Conservation (phyloP, 2,329 filamentous ascomycete species). For the Ceratocystis alfenasii region DNA sequence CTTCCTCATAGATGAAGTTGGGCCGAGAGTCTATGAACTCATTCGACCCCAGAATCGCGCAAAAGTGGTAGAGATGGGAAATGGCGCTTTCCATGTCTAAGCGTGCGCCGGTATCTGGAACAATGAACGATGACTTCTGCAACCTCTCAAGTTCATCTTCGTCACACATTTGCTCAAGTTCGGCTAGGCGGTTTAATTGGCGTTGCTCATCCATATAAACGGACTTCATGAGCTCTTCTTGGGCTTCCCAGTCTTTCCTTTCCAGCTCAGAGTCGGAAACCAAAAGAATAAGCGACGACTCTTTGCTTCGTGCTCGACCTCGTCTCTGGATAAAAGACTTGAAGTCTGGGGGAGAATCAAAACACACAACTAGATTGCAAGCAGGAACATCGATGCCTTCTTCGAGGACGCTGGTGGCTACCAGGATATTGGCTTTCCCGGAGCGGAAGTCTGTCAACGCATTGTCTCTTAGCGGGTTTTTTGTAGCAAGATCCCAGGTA, state of each 20-base stretch:
- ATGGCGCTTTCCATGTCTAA: conserved; percentile 63
- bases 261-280: conserved; percentile 23
- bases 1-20: conserved; percentile 49
- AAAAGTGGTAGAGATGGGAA: conserved; percentile 73
- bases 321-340: conserved; percentile 49
- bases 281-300: conserved; percentile 41
- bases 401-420: conserved; percentile 53
- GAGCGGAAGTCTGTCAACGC: conserved; percentile 39
- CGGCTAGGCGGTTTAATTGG: conserved; percentile 34
- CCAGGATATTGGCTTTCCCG: conserved; percentile 44
- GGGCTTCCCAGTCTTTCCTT: conserved; percentile 39
- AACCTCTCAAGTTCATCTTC: conserved; percentile 22
- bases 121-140: conserved; percentile 28
- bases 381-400: conserved; percentile 57
- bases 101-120: conserved; percentile 43
- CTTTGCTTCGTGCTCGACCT: conserved; percentile 40
- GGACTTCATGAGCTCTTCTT: conserved; percentile 62
- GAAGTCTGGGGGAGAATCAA: conserved; percentile 38
- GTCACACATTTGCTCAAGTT: conserved; percentile 35
- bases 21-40: conserved; percentile 55
- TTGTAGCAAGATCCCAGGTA: conserved; percentile 31
- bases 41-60: conserved; percentile 44
- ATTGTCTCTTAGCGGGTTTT: conserved; percentile 28
- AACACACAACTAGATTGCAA: conserved; percentile 51
- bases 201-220: conserved; percentile 55